Percentiles rank a stretch among this genome's conserved stretches.
Evolutionary conservation across 2,329 filamentous ascomycete genomes (phyloP).

Genomic region (Stemphylium beticola): DNA sequence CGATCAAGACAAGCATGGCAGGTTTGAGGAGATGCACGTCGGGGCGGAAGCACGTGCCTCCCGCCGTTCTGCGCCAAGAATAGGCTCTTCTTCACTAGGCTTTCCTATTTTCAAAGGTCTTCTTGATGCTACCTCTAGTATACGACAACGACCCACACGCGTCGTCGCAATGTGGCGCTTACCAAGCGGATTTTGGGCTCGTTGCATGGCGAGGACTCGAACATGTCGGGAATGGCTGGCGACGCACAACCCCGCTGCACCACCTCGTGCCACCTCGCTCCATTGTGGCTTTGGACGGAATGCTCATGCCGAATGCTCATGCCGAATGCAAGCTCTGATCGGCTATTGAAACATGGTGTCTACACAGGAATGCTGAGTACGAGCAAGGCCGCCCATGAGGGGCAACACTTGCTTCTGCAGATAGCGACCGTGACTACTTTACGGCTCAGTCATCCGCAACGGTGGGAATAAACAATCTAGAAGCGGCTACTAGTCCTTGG

Average conservation of each 20-base stretch:
- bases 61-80: slow-evolving; percentile 9
- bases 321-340: background rate
- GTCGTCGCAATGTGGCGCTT: background rate
- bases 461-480: slow-evolving; percentile 12
- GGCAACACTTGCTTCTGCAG: background rate
- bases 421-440: background rate
- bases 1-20: background rate
- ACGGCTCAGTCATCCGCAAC: background rate
- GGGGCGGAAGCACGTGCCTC: slow-evolving; percentile 19
- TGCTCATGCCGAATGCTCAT: slow-evolving; percentile 13
- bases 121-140: background rate
- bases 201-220: slow-evolving; percentile 5
- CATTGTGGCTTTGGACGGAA: slow-evolving; percentile 16
- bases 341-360: slow-evolving; percentile 19
- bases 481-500: slow-evolving; percentile 13
- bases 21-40: slow-evolving; percentile 7
- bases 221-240: slow-evolving; percentile 13
- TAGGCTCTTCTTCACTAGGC: background rate
- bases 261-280: slow-evolving; percentile 26
- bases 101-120: background rate
- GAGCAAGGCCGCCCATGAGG: slow-evolving; percentile 8
- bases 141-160: background rate
- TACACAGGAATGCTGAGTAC: slow-evolving; percentile 12
- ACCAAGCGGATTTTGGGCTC: background rate
- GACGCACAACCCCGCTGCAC: slow-evolving; percentile 25